Evolutionary conservation across 1,139 yeast species (phyloP).

Genomic region (Debaryomyces sp.): DNA sequence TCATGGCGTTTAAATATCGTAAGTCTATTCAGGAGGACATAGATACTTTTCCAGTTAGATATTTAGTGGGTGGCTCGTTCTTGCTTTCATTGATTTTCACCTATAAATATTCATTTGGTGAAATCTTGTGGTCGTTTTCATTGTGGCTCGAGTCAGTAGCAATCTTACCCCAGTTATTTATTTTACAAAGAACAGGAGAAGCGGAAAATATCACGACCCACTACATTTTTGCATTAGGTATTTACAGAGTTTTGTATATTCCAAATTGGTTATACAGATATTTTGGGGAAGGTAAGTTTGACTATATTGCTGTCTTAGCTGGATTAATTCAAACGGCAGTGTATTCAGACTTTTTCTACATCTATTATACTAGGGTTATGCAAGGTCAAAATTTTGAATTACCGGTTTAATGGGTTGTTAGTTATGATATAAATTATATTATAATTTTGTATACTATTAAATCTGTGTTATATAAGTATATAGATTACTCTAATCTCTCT

Average conservation of each 20-base stretch:
- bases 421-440: background rate
- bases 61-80: slow-evolving; percentile 65
- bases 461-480: slow-evolving; percentile 5
- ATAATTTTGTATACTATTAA: slow-evolving; percentile 2
- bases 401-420: slow-evolving; percentile 52
- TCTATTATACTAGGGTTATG: slow-evolving; percentile 79
- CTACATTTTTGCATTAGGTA: slow-evolving; percentile 90
- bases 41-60: slow-evolving; percentile 79
- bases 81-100: slow-evolving; percentile 68
- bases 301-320: slow-evolving; percentile 70
- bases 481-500: slow-evolving; percentile 82
- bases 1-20: slow-evolving; percentile 66
- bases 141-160: slow-evolving; percentile 91
- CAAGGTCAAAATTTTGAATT: slow-evolving; percentile 80
- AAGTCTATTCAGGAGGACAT: slow-evolving; percentile 52
- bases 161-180: slow-evolving; percentile 86
- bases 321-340: slow-evolving; percentile 85
- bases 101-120: slow-evolving; percentile 60
- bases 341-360: slow-evolving; percentile 93
- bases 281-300: slow-evolving; percentile 65
- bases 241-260: slow-evolving; percentile 84
- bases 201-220: slow-evolving; percentile 88
- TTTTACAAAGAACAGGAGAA: slow-evolving; percentile 87
- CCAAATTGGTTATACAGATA: slow-evolving; percentile 96
- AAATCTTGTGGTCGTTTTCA: slow-evolving; percentile 75